Percentiles rank a stretch among this genome's conserved stretches.
Conservation (phyloP, 495 filamentous ascomycete species). For the Immersiella caudata region DNA sequence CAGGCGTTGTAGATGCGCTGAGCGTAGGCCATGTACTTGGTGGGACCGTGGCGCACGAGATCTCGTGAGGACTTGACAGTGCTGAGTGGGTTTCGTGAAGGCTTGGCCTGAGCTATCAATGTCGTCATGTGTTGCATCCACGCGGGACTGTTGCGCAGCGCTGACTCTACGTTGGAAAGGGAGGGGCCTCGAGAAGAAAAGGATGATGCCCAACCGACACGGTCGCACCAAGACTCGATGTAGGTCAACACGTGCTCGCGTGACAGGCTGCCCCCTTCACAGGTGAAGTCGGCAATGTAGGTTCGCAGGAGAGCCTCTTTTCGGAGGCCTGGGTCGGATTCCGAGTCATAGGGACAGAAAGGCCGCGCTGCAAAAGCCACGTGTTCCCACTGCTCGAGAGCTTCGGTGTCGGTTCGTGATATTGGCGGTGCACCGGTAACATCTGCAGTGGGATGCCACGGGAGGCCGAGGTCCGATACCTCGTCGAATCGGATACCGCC, state of each 20-base stretch:
- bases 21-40: constrained; percentile 1
- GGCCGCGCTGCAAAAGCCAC: not conserved
- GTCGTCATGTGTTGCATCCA: not conserved
- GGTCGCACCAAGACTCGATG: constrained; percentile 7
- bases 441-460: not conserved
- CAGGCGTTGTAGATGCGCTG: constrained; percentile 4
- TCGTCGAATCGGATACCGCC: constrained; percentile 8
- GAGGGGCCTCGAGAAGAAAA: not conserved
- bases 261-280: no score
- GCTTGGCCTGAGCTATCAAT: not conserved
- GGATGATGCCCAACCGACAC: not conserved
- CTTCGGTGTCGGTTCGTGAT: not conserved
- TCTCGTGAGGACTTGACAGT: not conserved
- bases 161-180: not conserved
- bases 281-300: constrained; percentile 5
- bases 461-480: not conserved
- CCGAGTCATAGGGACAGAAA: not conserved
- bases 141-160: not conserved
- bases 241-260: not conserved
- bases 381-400: constrained; percentile 2
- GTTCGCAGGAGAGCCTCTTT: constrained; percentile 5
- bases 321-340: not conserved
- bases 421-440: not conserved
- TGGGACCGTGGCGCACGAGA: not conserved
- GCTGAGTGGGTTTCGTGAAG: not conserved